Percentiles rank a stretch among this genome's conserved stretches.
Evolutionary conservation across 768 basidiomycete genomes (phyloP).

Genomic region (Mycena epipterygia): DNA sequence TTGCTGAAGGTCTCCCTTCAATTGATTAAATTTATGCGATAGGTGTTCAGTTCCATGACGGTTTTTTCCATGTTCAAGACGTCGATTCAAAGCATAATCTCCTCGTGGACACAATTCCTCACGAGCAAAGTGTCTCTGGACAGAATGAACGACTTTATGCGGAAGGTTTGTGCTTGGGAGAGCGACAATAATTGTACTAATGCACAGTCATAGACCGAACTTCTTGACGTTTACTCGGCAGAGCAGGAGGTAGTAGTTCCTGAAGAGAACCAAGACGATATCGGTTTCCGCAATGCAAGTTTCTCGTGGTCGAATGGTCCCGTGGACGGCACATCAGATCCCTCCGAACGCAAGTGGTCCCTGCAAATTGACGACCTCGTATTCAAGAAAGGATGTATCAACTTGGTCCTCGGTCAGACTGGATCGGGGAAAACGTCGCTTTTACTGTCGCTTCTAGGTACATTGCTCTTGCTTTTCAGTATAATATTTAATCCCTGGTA

Average conservation of each 20-base stretch:
- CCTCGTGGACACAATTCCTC: conserved; percentile 38
- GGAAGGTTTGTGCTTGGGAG: conserved; percentile 43
- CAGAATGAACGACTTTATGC: conserved; percentile 59
- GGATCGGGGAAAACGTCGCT: conserved; percentile 72
- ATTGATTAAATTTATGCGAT: neutral
- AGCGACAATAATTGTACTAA: conserved; percentile 58
- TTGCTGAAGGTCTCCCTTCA: neutral
- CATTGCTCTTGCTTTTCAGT: neutral
- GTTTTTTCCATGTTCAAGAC: conserved; percentile 74
- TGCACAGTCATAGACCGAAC: neutral
- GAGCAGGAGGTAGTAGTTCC: conserved; percentile 33
- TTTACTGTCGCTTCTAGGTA: conserved; percentile 70
- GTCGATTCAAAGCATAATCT: conserved; percentile 57
- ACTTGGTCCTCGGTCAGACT: conserved; percentile 72
- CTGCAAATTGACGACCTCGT: conserved; percentile 64
- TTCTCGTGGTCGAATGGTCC: conserved; percentile 67
- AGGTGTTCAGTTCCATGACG: conserved; percentile 63
- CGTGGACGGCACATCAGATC: conserved; percentile 40
- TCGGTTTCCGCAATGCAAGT: conserved; percentile 65
- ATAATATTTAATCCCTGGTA: neutral
- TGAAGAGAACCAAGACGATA: conserved; percentile 40
- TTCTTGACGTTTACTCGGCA: conserved; percentile 41
- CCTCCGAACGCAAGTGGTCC: conserved; percentile 59
- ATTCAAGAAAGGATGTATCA: conserved; percentile 66
- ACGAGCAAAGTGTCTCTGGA: conserved; percentile 75